Base-by-base conservation (phyloP, 1,284 basidiomycete species). In the Coniferiporia sulphurascens region DNA sequence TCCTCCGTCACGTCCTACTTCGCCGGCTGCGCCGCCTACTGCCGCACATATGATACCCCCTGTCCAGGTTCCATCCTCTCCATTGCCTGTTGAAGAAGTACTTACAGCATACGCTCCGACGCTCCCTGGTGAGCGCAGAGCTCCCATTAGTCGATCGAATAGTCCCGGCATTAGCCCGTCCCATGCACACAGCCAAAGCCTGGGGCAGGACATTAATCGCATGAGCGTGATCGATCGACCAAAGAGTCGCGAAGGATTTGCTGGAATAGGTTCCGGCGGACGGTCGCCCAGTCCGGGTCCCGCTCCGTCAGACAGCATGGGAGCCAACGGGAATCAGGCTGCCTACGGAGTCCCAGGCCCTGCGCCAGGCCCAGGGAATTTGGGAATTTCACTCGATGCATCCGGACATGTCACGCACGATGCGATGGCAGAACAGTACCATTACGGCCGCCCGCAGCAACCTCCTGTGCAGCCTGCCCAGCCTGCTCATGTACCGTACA, bases 121-220 rank as follows among this genome's bases (percentile, higher is more conserved):
- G 0, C 83, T 98, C 71, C 95, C 94, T 1, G 93, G 92, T 1
- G 95, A 98, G 72, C 78, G 86, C 21, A 83, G 82, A 74, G 64
- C 72, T 27, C 68, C 76, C 7, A 45, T 62, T 49, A 84, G 81
- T 63, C 71, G 76, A 22, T 75, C 78, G 55, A 76, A 76, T 64
- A 78, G 81, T 68, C 72, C 76, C 13, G 76, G 73, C 57, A 58
- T 56, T 52, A 65, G 63, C 38, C 19, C 65, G 61, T 54, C 70
- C 64, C 54, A 68, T 63, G 34, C 62, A 15, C 66, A 63, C 61
- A 71, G 61, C 56, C 71, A 65, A 52, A 67, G 59, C 21, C 65
- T 67, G 17, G 76, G 73, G 13, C 78, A 78, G 58, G 76, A 72
- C 38, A 70, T 79, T 8, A 74, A 72, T 1, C 74, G 58, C 63